phyloP scores from a whole-genome alignment of 306 rosid genomes.

The Malus orientalis region DNA sequence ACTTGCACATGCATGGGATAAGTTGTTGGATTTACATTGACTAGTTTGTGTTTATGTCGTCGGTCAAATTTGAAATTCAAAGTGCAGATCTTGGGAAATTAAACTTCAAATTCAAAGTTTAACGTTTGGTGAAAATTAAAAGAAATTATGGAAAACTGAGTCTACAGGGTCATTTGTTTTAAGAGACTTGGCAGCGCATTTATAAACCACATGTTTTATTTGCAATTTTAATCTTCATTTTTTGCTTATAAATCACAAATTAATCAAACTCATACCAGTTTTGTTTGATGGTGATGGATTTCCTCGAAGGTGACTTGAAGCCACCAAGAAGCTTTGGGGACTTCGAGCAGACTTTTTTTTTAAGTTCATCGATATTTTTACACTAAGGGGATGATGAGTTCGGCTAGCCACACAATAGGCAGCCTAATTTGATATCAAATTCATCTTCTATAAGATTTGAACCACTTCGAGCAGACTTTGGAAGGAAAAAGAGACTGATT shows the following conservation, averaged over 20 bases:
- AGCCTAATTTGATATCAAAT: too few relatives aligned
- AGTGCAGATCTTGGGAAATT: not conserved
- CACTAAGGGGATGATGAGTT: too few relatives aligned
- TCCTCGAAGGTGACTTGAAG: not conserved
- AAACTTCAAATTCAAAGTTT: not conserved
- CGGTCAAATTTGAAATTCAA: not conserved
- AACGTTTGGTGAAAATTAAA: not conserved
- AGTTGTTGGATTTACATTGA: not conserved
- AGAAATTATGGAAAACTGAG: not conserved
- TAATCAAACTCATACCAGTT: not conserved
- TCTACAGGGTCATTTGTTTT: not conserved
- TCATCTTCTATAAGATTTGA: too few relatives aligned
- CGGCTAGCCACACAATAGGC: accelerated
- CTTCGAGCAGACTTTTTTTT: not conserved
- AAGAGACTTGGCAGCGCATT: not conserved
- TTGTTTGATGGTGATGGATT: not conserved
- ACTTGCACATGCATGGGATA: not conserved
- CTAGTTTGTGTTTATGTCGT: not conserved
- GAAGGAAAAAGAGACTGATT: not conserved
- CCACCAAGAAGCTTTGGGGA: not conserved
- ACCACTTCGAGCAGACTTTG: not conserved
- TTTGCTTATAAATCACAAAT: not conserved
- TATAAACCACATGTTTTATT: not conserved
- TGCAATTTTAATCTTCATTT: too few relatives aligned
- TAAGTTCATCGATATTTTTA: too few relatives aligned